Base-by-base conservation (phyloP, 2,329 filamentous ascomycete species). In the Coniochaeta sp. region DNA sequence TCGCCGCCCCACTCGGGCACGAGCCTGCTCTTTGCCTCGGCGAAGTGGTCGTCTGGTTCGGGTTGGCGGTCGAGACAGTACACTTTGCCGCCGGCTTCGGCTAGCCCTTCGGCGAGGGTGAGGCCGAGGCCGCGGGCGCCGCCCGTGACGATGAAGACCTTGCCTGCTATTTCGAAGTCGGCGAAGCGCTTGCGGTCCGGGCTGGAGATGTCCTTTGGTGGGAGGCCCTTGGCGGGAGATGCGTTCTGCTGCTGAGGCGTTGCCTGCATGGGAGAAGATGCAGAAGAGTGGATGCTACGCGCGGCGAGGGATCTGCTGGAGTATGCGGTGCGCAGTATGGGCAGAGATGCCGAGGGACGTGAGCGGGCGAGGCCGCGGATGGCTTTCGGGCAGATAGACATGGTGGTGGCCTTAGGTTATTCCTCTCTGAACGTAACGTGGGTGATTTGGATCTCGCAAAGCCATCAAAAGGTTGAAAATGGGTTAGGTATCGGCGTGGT, bases 101-200 rank as follows among this genome's bases (percentile, higher is more conserved):
- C 72, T 13, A 91, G 69, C 1, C 83, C 86, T 60, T 91, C 86
- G 1, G 86, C 81, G 60, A 91, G 80, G 6, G 84, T 81, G 18
- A 92, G 69, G n/a, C 87, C 87, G 9, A 91, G 75, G 0, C 88
- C 88, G 54, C 83, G 77, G 2, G 81, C 87, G 51, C 80, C 87
- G 16, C 87, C 87, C 1, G 86, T 87, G 3, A 91, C 83, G 27
- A 87, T 65, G 46, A 89, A 79, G 1, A 87, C 77, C 60, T 83
- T 85, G 53, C 81, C 79, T n/a, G 71, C 71, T 31, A 91, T 72
- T 56, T 79, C 81, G 68, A 91, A 91, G 63, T 91, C 87, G 6
- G 82, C 79, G 49, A 87, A 64, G n/a, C 61, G 58, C 51, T 67
- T 70, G 20, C 48, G 57, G 10, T 65, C 57, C 14, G 54, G 56